Evolutionary conservation across 768 basidiomycete genomes (phyloP).

Genomic region (Russula lepida): DNA sequence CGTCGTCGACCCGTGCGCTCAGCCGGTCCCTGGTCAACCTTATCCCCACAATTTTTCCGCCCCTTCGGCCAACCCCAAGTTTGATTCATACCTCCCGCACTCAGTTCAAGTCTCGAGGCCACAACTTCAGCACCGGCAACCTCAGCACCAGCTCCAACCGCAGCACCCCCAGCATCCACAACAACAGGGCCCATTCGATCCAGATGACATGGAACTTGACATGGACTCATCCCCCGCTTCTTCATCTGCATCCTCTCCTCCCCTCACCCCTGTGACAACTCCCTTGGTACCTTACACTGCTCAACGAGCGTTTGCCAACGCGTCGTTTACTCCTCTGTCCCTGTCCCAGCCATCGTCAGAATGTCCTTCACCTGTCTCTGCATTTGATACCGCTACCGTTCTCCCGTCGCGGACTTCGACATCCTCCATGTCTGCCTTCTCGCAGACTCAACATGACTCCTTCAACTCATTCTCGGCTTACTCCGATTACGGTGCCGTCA

Average conservation of each 20-base stretch:
- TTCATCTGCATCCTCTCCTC: conserved; percentile 33
- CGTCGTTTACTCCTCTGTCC: conserved; percentile 26
- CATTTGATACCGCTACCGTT: conserved; percentile 47
- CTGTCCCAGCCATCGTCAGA: conserved; percentile 26
- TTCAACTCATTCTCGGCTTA: conserved; percentile 68
- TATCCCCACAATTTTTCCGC: conserved; percentile 15
- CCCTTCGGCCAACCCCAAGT: conserved; percentile 12
- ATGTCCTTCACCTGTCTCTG: conserved; percentile 33
- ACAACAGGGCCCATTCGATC: conserved; percentile 44
- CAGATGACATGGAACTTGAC: conserved; percentile 79
- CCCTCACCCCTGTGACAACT: conserved; percentile 38
- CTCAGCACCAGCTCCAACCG: conserved; percentile 25
- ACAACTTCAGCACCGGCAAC: conserved; percentile 19
- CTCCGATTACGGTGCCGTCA: conserved; percentile 44
- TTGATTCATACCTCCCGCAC: not conserved
- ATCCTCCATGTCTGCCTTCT: conserved; percentile 32
- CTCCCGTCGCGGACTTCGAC: conserved; percentile 37
- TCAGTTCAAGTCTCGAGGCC: conserved; percentile 2
- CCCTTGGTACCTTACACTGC: conserved; percentile 30
- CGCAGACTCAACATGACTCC: conserved; percentile 37
- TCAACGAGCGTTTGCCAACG: conserved; percentile 19
- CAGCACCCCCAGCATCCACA: conserved; percentile 22
- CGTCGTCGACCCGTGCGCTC: conserved; percentile 43
- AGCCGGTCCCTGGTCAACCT: conserved; percentile 15
- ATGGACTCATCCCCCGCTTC: conserved; percentile 37